Base-by-base conservation (phyloP, 306 rosid genomes). In the Fragaria nilgerrensis region DNA sequence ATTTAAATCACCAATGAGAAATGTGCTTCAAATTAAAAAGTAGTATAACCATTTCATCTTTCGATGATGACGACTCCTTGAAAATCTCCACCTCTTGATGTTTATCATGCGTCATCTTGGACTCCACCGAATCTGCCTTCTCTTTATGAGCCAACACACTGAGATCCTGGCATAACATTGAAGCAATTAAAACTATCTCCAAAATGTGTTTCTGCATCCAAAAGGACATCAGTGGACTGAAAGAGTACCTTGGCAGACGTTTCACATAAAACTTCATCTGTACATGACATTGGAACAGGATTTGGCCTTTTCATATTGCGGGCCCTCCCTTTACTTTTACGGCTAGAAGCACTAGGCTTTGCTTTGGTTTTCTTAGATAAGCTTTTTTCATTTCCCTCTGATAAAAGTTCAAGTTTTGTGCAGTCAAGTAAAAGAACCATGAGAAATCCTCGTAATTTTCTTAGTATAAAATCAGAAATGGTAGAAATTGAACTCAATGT, bases 401-500 rank as follows among this genome's bases (percentile, higher is more conserved):
- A 89, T 77, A 91, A 52, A 70, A 94, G 94, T 86, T 94, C 98
- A 81, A 81, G 89, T 89, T 91, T 90, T 64, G 97, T 94, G 87
- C 83, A 94, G 73, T 88, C 97, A 87, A 91, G 98, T 69, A 92
- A 94, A 78, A 90, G 86, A 80, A 85, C 95, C 97, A 88, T 94
- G 81, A 94, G 90, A 81, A 90, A 82, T 71, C 91, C 97, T 82
- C 97, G 89, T 79, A 94, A 56, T 86, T 88, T 90, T 85, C 98
- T 86, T 47, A 85, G 73, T 76, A 91, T 72, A 85, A 89, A 94
- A 87, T 94, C 98, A 78, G 94, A 90, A 82, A 91, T 81, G 44
- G 93, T 89, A 82, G 84, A 88, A 67, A 91, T 81, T 86, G 98
- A 91, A 88, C 83, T 83, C 87, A 94, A 81, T 1, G 92, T 85